phyloP scores from a whole-genome alignment of 2,329 filamentous ascomycete genomes.

The Cryphonectria parasitica region DNA sequence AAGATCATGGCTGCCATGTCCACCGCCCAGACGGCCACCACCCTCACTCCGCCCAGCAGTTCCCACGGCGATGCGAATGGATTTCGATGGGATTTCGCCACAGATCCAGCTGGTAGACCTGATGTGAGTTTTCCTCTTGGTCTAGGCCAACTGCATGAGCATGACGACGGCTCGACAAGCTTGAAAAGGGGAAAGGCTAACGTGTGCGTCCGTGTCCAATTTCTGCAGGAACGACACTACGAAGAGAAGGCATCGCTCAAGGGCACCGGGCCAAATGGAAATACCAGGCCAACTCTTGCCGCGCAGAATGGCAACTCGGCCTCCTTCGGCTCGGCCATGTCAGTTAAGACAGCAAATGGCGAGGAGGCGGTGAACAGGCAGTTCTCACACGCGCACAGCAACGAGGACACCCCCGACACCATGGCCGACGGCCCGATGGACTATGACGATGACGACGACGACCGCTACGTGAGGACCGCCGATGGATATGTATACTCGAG shows the following conservation, averaged over 20 bases:
- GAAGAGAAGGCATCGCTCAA: conserved; percentile 25
- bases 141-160: conserved; percentile 4
- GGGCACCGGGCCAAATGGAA: conserved; percentile 26
- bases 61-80: conserved; percentile 52
- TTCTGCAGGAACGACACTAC: conserved; percentile 28
- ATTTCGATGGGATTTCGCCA: conserved; percentile 48
- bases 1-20: conserved; percentile 58
- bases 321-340: conserved; percentile 16
- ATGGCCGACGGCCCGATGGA: conserved; percentile 45
- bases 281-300: conserved; percentile 26
- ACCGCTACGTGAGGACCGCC: conserved; percentile 14
- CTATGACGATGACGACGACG: conserved; percentile 34
- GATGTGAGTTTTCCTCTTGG: conserved; percentile 42
- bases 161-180: not conserved
- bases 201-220: conserved; percentile 5
- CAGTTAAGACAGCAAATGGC: conserved; percentile 23
- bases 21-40: conserved; percentile 51
- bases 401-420: conserved; percentile 48
- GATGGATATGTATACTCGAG: conserved; percentile 26
- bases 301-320: conserved; percentile 29
- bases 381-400: conserved; percentile 30
- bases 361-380: conserved; percentile 15
- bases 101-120: conserved; percentile 33
- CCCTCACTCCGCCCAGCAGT: conserved; percentile 54
- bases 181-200: conserved; percentile 13